Base-by-base conservation (phyloP, 2,329 filamentous ascomycete species). In the Sporothrix phasma region DNA sequence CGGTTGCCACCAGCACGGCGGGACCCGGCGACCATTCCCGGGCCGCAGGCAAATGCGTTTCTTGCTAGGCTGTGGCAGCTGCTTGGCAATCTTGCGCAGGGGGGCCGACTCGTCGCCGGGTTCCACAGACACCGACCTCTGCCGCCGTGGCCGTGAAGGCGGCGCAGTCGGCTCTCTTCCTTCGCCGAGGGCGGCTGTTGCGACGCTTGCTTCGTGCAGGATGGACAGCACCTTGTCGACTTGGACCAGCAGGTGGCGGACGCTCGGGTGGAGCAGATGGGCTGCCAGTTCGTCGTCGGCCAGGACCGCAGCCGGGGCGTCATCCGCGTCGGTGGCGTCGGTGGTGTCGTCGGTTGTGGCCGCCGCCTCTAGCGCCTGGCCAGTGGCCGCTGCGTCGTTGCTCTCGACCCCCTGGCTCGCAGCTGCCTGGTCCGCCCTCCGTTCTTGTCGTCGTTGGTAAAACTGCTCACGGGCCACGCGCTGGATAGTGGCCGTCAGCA, bases 261-360 rank as follows among this genome's bases (percentile, higher is more conserved):
- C 81, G 0, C 84, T 81, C 0, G 91, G 90, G 0, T 81, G 80
- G 17, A 96, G 76, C 5, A 95, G 77, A 1, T 75, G 72, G 65
- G 81, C 78, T 0, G 90, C 89, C 56, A 79, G 72, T 1, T 88
- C 85, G 68, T 96, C 91, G 69, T 96, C 87, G 1, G 84, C 81
- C 7, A 88, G 81, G 5, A 90, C 74, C 2, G 81, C 78, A 0
- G 88, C 34, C 17, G 47, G 37, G 31, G 43, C 41, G 31, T 31
- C 39, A n/a, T n/a, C n/a, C n/a, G n/a, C n/a, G 15, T 17, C 39
- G 15, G 19, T 24, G n/a, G 13, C 19, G 24, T 19, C 19, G 19
- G 19, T 6, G 46, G 13, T 26, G 13, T 17, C 11, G 10, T 15
- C 19, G 8, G 24, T 3, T 6, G 46, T 7, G 7, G n/a, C n/a